phyloP scores from a whole-genome alignment of 495 filamentous ascomycete species.

The Lophiostoma macrostomum region DNA sequence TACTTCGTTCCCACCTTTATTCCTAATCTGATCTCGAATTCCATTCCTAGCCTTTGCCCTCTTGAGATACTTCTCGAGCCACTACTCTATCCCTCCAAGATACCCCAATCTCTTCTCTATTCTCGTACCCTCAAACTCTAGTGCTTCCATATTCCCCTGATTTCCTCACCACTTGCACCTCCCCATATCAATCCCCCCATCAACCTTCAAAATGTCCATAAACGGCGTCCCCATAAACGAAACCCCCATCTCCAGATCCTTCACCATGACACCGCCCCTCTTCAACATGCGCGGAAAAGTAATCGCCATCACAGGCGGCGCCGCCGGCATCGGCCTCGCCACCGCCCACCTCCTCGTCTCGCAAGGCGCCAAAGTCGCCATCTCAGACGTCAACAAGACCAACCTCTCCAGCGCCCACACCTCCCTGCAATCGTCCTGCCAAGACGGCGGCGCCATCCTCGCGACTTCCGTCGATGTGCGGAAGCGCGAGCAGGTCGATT shows the following conservation, averaged over 20 bases:
- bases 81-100: too few relatives aligned
- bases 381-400: slow-evolving; percentile 21
- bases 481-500: slow-evolving; percentile 43
- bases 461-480: slow-evolving; percentile 46
- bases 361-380: slow-evolving; percentile 27
- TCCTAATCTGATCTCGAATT: too few relatives aligned
- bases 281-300: slow-evolving; percentile 27
- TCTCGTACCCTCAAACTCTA: too few relatives aligned
- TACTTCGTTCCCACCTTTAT: too few relatives aligned
- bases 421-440: background rate
- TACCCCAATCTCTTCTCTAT: too few relatives aligned
- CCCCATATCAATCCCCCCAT: background rate
- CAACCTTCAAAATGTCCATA: slow-evolving; percentile 13
- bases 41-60: too few relatives aligned
- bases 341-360: slow-evolving; percentile 22
- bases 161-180: too few relatives aligned
- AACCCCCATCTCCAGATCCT: slow-evolving; percentile 11
- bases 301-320: slow-evolving; percentile 23
- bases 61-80: too few relatives aligned
- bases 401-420: slow-evolving; percentile 1
- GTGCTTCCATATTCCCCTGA: too few relatives aligned
- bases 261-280: slow-evolving; percentile 14
- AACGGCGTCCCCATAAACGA: slow-evolving; percentile 11
- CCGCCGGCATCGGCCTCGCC: slow-evolving; percentile 26
- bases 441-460: slow-evolving; percentile 1